Evolutionary conservation across 169 alveolate species (phyloP), one percentile per base, ranked within the genome.

Genomic region (Plasmodium malariae): DNA sequence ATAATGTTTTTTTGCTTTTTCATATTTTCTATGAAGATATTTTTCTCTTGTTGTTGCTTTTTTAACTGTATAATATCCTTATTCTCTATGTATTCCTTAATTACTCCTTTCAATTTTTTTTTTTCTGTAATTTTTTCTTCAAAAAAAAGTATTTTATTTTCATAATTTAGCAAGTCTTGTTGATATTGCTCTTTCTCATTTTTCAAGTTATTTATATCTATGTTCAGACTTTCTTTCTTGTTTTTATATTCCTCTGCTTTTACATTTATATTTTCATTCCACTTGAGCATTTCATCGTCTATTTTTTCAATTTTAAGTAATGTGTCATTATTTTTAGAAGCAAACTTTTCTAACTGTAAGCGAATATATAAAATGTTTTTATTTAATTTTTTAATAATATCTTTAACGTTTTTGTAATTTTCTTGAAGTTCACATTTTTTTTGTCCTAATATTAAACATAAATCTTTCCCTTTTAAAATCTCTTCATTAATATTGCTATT

Each of bases 341-440:
- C 69, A 51, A 86, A 86, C 34, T 51, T 69, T 70, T 86, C 92
- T 45, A 86, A 43, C 28, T 86, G 92, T 54, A 86, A 70, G 2
- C 92, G 43, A 28, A 86, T 86, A 37, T 69, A 60, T 36, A 40
- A 6, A 28, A 86, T 86, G 55, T 86, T 86, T 69, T 70, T 86
- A 70, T 86, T 86, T 26, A 68, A 28, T 59, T 71, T 86, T 86
- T 86, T 86, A 24, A 59, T 36, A 5, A 9, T 34, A 26, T 37
- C 32, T 45, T 69, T 32, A 26, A 62, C 9, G 26, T 62, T 68
- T 24, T 55, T 69, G 14, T 11, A 69, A 69, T 86, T 86, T 70
- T 86, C 92, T 59, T 86, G 63, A 0, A 86, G 36, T 55, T 86
- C 92, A 49, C 86, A 69, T 70, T 86, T 86, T 72, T 86, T 86